Conservation (phyloP, 345 rosid genomes). For the Salix caprea region DNA sequence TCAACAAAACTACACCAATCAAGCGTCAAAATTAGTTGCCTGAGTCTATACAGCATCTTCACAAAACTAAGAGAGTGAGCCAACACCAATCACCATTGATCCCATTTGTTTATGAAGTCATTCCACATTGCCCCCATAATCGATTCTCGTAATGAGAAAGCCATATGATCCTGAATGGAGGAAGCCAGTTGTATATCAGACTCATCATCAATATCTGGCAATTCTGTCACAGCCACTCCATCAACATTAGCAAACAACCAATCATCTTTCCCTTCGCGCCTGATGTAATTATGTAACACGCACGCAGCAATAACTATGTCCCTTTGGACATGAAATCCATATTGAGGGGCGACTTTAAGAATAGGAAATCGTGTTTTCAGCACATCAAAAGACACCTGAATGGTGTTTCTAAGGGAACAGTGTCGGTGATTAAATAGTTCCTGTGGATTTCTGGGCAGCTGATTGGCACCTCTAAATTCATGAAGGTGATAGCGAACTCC, state of each 20-base stretch:
- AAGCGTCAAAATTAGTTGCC: too few species aligned
- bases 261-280: conserved; percentile 59
- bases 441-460: conserved; percentile 54
- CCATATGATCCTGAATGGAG: conserved; percentile 41
- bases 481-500: conserved; percentile 49
- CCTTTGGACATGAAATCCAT: conserved; percentile 72
- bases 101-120: conserved; percentile 67
- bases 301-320: conserved; percentile 80
- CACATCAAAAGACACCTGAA: conserved; percentile 46
- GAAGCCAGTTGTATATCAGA: conserved; percentile 49
- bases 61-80: too few species aligned
- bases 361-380: conserved; percentile 70
- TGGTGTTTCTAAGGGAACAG: conserved; percentile 45
- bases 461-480: conserved; percentile 60
- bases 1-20: too few species aligned
- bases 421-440: conserved; percentile 80
- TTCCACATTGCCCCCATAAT: conserved; percentile 68
- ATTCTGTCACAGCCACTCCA: conserved; percentile 35
- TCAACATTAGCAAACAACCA: conserved; percentile 56
- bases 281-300: conserved; percentile 63
- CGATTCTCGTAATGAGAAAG: conserved; percentile 50
- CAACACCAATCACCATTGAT: conserved; percentile 14
- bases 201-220: conserved; percentile 46
- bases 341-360: conserved; percentile 65
- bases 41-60: too few species aligned